Conservation (phyloP, 1,284 basidiomycete genomes). For the Leccinum insolens region DNA sequence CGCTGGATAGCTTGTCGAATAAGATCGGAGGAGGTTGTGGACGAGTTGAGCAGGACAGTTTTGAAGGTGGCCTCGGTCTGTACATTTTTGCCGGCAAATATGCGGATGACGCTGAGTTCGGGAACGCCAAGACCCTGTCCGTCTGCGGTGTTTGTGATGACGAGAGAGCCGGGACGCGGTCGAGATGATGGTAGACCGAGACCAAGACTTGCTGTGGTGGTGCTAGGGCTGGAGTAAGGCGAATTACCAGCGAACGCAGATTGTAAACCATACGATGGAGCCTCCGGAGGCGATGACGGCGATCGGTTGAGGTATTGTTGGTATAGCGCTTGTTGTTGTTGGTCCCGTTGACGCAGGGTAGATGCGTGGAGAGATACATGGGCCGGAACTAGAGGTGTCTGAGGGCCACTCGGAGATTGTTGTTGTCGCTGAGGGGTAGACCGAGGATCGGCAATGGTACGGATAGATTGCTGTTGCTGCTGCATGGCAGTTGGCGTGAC, state of each 20-base stretch:
- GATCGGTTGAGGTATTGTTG: slow-evolving; percentile 86
- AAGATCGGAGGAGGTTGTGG: slow-evolving; percentile 83
- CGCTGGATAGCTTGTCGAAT: slow-evolving; percentile 92
- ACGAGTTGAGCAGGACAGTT: slow-evolving; percentile 90
- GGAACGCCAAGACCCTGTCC: slow-evolving; percentile 70
- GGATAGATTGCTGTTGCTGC: slow-evolving; percentile 50
- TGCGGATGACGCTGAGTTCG: slow-evolving; percentile 90
- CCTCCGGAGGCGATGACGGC: slow-evolving; percentile 74
- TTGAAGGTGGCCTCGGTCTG: slow-evolving; percentile 97
- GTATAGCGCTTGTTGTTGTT: slow-evolving; percentile 87
- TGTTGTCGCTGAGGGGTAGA: slow-evolving; percentile 31
- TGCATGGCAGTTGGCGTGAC: slow-evolving; percentile 54
- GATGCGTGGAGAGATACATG: slow-evolving; percentile 50
- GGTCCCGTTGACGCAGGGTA: slow-evolving; percentile 83
- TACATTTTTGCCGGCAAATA: slow-evolving; percentile 89
- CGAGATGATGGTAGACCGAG: slow-evolving; percentile 55
- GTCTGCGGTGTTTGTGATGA: slow-evolving; percentile 62
- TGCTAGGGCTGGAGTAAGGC: slow-evolving; percentile 43
- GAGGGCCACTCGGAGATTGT: slow-evolving; percentile 38
- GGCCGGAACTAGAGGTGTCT: slow-evolving; percentile 36
- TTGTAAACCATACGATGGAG: slow-evolving; percentile 69
- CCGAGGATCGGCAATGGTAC: slow-evolving; percentile 29
- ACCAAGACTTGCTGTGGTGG: slow-evolving; percentile 40
- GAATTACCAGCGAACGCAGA: slow-evolving; percentile 56
- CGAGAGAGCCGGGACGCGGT: slow-evolving; percentile 71